Evolutionary conservation across 2,329 filamentous ascomycete genomes (phyloP).

Genomic region (Hypoxylon sp.): DNA sequence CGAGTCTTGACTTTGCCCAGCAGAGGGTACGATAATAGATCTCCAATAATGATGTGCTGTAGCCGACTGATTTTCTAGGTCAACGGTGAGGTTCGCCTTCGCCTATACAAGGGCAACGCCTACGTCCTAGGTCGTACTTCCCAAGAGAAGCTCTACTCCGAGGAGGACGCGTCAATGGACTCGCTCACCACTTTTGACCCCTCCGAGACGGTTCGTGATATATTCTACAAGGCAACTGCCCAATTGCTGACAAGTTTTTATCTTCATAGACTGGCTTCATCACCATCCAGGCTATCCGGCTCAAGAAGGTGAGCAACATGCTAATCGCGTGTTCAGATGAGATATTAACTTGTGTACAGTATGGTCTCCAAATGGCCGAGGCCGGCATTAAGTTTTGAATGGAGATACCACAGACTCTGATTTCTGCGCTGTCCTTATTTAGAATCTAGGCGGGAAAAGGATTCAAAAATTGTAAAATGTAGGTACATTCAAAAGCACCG

Average conservation of each 20-base stretch:
- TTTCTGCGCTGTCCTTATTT: not conserved
- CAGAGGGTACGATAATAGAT: not conserved
- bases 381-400: not conserved
- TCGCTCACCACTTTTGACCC: conserved; percentile 59
- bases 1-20: not conserved
- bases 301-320: conserved; percentile 60
- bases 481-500: not conserved
- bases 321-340: conserved; percentile 30
- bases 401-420: not conserved
- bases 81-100: not conserved
- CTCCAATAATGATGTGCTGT: not conserved
- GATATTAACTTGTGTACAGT: not conserved
- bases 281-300: conserved; percentile 74
- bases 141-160: conserved; percentile 64
- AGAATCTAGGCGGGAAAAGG: not conserved
- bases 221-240: conserved; percentile 54
- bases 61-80: not conserved
- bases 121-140: conserved; percentile 61
- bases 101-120: conserved; percentile 53
- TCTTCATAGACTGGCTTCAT: conserved; percentile 64
- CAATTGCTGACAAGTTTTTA: not conserved
- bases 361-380: not conserved
- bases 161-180: conserved; percentile 65
- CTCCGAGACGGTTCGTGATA: conserved; percentile 15
- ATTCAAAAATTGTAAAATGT: not conserved